These are phyloP conservation scores for Entomortierella chlamydospora DNA, from an alignment of 192 early-diverging fungal species.

Conservation along the genomic window DNA sequence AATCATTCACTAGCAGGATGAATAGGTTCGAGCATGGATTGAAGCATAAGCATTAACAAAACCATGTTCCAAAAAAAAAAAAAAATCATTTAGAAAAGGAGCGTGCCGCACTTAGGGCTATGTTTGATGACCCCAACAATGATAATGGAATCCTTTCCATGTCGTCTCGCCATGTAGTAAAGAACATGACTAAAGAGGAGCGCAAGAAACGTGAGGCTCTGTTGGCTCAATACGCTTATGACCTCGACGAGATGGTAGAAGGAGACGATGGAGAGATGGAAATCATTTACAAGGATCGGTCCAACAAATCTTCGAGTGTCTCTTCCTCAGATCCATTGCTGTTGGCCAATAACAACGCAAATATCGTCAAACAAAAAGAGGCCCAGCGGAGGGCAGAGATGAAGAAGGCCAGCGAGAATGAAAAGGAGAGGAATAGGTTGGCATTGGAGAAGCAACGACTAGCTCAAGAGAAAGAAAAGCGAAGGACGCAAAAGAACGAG, in stretches of 20 bases:
- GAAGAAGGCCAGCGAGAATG: constrained; percentile 60
- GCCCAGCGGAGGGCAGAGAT: constrained; percentile 58
- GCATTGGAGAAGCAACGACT: constrained; percentile 65
- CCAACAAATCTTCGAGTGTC: constrained; percentile 2
- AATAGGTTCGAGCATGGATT: neutral
- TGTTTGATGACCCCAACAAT: constrained; percentile 18
- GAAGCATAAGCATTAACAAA: neutral
- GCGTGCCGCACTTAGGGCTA: constrained; percentile 21
- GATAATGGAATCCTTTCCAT: constrained; percentile 33
- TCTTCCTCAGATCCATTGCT: constrained; percentile 46
- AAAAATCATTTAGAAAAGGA: constrained; percentile 21
- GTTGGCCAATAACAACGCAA: constrained; percentile 68
- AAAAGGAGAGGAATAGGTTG: constrained; percentile 65
- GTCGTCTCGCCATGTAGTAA: constrained; percentile 41
- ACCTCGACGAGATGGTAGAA: constrained; percentile 69
- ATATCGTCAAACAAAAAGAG: constrained; percentile 70
- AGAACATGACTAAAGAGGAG: constrained; percentile 66
- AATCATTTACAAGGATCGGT: constrained; percentile 68
- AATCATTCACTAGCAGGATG: too few species aligned
- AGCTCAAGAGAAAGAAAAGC: constrained; percentile 61
- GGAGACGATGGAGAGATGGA: constrained; percentile 70
- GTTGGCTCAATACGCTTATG: constrained; percentile 72
- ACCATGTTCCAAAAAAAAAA: neutral
- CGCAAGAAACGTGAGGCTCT: constrained; percentile 60
- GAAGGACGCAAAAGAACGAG: constrained; percentile 64